Conservation (phyloP, 192 early-diverging fungal genomes). For the Rhizoclosmatium sp. region DNA sequence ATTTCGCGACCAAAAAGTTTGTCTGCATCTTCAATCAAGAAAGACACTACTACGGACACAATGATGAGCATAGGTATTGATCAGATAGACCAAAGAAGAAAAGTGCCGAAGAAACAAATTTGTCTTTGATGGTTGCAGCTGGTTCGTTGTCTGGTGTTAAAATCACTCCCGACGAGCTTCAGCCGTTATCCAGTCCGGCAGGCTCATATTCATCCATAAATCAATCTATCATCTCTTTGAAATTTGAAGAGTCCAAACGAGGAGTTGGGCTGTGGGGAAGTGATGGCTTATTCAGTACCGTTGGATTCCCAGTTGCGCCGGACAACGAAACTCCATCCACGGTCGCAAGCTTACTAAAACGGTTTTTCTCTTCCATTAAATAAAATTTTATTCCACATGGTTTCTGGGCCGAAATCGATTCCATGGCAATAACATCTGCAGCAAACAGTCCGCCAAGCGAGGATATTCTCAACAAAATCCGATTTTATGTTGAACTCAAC, state of each 20-base stretch:
- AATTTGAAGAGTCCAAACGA: neutral
- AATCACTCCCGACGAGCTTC: neutral
- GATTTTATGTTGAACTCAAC: neutral
- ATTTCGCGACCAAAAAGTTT: neutral
- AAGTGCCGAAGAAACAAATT: neutral
- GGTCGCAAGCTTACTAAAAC: slow-evolving; percentile 28
- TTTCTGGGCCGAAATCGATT: slow-evolving; percentile 28
- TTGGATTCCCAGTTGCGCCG: slow-evolving; percentile 6
- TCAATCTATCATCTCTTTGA: neutral
- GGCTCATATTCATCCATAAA: neutral
- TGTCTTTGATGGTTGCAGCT: neutral
- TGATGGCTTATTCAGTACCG: neutral
- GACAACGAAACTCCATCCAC: slow-evolving; percentile 29
- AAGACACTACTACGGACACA: neutral
- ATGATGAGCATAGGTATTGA: neutral
- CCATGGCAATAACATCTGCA: neutral
- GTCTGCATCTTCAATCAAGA: neutral
- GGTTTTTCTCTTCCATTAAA: slow-evolving; percentile 14
- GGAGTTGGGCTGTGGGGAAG: slow-evolving; percentile 16
- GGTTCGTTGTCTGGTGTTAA: neutral
- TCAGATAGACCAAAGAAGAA: neutral
- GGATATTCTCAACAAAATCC: neutral
- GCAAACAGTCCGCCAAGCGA: neutral
- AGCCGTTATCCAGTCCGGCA: neutral
- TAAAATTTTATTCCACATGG: slow-evolving; percentile 14